Base-by-base conservation (phyloP, 768 basidiomycete genomes). In the Lactifluus subvellereus region DNA sequence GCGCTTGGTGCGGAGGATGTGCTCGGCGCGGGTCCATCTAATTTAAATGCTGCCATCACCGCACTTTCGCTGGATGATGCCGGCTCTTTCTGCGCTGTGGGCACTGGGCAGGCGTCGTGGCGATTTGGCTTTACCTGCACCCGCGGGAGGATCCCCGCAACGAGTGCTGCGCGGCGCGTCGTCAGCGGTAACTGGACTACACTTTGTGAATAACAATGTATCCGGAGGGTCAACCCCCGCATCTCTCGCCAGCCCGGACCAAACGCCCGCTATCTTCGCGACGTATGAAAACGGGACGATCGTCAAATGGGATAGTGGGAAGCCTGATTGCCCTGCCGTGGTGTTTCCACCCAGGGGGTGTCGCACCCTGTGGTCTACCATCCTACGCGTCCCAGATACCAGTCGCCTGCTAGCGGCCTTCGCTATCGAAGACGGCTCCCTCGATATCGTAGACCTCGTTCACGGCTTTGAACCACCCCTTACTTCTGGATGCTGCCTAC, bases 51-150 rank as follows among this genome's bases (percentile, higher is more conserved):
- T 3, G 79, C 81, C 1, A 64, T 90, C 45, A 87, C 84, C 2
- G 79, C 82, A 22, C 75, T 93, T 22, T 80, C 86, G 1, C 75
- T 94, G 18, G 84, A 88, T 64, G 79, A 81, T 32, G 71, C 70
- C 4, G 90, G 89, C 3, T 72, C 77, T 22, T 80, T 81, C 67
- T 84, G 85, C 64, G 90, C 89, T 2, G 84, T 86, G 16, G 91
- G 91, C 6, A 91, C 89, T 14, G 79, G 80, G 77, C 79, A 0
- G 92, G 93, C 1, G 70, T 79, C 3, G 79, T 94, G 56, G 80
- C 80, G 42, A 74, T 86, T 14, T 94, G 85, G 74, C 73, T n/a
- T 72, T 90, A 54, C 74, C 74, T 6, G 76, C 55, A 76, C 74
- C 48, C 68, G 70, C 32, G 69, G 77, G 47, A 73, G 70, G 37